These are phyloP conservation scores for Solanum chiquidenum DNA, from an alignment of 257 asterid species.

Conservation along the genomic window DNA sequence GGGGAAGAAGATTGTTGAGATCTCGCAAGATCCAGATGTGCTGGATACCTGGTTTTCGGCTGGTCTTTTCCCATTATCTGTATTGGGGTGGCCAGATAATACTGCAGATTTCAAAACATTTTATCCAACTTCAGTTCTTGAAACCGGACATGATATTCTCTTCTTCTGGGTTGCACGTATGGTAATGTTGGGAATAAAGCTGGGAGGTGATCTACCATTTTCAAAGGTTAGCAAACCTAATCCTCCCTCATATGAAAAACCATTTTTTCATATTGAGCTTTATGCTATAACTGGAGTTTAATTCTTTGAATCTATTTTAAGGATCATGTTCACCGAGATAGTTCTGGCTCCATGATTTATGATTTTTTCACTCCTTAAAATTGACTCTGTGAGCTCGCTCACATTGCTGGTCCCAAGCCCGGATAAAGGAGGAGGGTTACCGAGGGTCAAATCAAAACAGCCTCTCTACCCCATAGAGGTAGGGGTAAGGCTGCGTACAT, in stretches of 20 bases:
- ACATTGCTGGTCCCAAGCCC: not conserved
- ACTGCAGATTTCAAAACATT: constrained; percentile 67
- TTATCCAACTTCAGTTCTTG: constrained; percentile 88
- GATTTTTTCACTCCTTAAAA: not conserved
- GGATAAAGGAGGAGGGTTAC: not conserved
- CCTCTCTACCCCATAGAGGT: not conserved
- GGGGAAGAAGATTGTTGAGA: constrained; percentile 48
- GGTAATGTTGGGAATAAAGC: constrained; percentile 97
- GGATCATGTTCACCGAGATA: not conserved
- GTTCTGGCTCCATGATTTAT: not conserved
- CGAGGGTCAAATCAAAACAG: not conserved
- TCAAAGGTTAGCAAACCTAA: constrained; percentile 39
- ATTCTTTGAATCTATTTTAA: not conserved
- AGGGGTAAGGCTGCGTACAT: not conserved
- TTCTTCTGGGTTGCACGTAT: constrained; percentile 98
- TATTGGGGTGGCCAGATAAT: constrained; percentile 91
- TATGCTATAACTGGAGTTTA: not conserved
- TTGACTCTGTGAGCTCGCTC: not conserved
- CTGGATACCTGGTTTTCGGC: constrained; percentile 97
- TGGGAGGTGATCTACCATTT: constrained; percentile 92
- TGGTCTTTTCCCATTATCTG: constrained; percentile 84
- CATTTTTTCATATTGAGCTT: not conserved
- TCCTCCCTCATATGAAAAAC: not conserved
- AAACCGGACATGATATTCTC: constrained; percentile 92
- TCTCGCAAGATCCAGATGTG: constrained; percentile 83